phyloP scores from a whole-genome alignment of 2,329 filamentous ascomycete species.

The Curvularia eragrostidis region DNA sequence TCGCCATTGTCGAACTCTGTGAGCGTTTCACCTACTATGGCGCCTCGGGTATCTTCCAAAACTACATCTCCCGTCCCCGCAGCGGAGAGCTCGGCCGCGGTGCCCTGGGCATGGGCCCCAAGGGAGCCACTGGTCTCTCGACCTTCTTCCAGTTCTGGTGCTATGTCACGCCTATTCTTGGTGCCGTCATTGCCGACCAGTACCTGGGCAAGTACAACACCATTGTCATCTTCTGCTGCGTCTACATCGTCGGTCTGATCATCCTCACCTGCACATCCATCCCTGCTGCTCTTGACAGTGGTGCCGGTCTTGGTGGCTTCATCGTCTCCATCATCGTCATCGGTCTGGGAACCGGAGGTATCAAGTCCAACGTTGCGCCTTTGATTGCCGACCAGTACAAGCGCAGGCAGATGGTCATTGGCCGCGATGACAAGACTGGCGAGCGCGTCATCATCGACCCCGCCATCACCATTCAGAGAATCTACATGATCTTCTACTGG shows the following conservation, averaged over 20 bases:
- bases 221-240: constrained; percentile 69
- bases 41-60: constrained; percentile 58
- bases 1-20: constrained; percentile 59
- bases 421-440: constrained; percentile 51
- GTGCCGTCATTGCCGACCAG: constrained; percentile 68
- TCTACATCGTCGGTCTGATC: constrained; percentile 71
- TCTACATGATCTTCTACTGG: constrained; percentile 70
- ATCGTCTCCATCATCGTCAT: constrained; percentile 68
- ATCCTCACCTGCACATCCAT: constrained; percentile 71
- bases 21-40: constrained; percentile 59
- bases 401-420: constrained; percentile 52
- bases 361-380: constrained; percentile 77
- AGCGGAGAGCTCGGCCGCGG: constrained; percentile 49
- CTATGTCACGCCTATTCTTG: constrained; percentile 34
- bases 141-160: constrained; percentile 56
- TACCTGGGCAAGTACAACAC: constrained; percentile 75
- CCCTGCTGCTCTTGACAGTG: constrained; percentile 67
- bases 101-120: constrained; percentile 54
- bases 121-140: constrained; percentile 55
- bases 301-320: constrained; percentile 69
- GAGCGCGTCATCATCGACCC: constrained; percentile 57
- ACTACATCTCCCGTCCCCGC: constrained; percentile 55
- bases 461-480: constrained; percentile 56
- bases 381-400: constrained; percentile 59
- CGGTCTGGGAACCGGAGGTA: constrained; percentile 77